Base-by-base conservation (phyloP, 306 rosid species). In the Calophaca sinica region DNA sequence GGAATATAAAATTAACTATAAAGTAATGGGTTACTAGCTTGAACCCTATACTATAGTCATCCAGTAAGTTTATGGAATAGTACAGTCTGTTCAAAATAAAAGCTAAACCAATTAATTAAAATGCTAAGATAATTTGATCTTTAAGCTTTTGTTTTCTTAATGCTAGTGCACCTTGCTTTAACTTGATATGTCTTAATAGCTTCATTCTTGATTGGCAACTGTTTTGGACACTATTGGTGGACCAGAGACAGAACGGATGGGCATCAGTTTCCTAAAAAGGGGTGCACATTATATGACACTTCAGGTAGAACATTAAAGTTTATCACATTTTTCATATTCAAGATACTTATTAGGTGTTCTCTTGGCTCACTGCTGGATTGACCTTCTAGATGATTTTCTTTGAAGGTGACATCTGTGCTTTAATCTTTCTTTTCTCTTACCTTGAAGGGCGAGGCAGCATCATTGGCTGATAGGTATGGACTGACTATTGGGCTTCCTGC, bases 201-300 rank as follows among this genome's bases (percentile, higher is more conserved):
- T 44, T 77, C 55, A 6, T 35, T 73, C 67, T 76, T 65, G 54
- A 62, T 69, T 70, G 60, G 58, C 85, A 94, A 96, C 96, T 45
- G 98, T 94, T 67, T 87, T 94, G 85, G 98, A 94, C 77, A 94
- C 98, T 14, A 94, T 91, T 84, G 98, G 98, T 63, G 83, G 44
- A 9, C 86, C 87, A 51, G 96, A 90, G 77, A 94, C 93, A 2
- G 98, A 94, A 91, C 75, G 87, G 64, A 53, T 78, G 69, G 86
- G 98, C 80, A 68, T 94, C 74, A 81, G 75, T 79, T 81, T 94
- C 84, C 86, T 94, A 66, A 94, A 81, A 82, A 85, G 83, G 86
- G 96, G 96, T 10, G 98, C 97, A 52, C 86, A 88, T 84, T 94
- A 91, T 80, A 94, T 94, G 98, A 94, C 98, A 32, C 98, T 94